Evolutionary conservation across 441 rosid genomes (phyloP).

Genomic region (Jatropha multifida): DNA sequence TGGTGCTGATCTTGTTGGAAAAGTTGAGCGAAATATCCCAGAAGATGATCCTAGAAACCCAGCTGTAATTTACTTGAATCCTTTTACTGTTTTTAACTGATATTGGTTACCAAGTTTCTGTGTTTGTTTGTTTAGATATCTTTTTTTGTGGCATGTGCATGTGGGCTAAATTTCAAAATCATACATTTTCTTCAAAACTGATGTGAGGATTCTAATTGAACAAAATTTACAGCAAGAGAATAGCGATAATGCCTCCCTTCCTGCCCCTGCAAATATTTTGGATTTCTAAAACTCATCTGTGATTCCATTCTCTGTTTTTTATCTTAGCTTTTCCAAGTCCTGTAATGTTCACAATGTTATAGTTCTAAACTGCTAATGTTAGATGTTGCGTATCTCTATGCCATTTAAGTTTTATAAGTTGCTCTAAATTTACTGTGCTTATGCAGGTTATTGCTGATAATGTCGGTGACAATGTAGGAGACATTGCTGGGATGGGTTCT

Average conservation of each 20-base stretch:
- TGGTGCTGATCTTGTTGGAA: conserved; percentile 37
- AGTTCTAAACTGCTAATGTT: neutral
- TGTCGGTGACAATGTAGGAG: conserved; percentile 71
- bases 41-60: conserved; percentile 36
- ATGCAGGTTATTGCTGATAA: conserved; percentile 66
- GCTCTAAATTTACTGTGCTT: neutral
- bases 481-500: conserved; percentile 67
- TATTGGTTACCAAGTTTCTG: neutral
- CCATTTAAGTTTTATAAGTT: neutral
- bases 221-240: too few relatives aligned
- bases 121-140: neutral
- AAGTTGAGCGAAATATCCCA: conserved; percentile 32
- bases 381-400: neutral
- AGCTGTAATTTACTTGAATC: conserved; percentile 32
- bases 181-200: neutral
- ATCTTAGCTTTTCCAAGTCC: neutral
- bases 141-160: neutral
- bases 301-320: neutral
- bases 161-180: neutral
- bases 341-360: neutral
- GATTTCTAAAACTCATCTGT: neutral
- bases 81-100: neutral
- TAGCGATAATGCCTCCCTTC: neutral
- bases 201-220: neutral
- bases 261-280: neutral